Evolutionary conservation across 169 alveolate genomes (phyloP).

Genomic region (Eimeria necatrix): DNA sequence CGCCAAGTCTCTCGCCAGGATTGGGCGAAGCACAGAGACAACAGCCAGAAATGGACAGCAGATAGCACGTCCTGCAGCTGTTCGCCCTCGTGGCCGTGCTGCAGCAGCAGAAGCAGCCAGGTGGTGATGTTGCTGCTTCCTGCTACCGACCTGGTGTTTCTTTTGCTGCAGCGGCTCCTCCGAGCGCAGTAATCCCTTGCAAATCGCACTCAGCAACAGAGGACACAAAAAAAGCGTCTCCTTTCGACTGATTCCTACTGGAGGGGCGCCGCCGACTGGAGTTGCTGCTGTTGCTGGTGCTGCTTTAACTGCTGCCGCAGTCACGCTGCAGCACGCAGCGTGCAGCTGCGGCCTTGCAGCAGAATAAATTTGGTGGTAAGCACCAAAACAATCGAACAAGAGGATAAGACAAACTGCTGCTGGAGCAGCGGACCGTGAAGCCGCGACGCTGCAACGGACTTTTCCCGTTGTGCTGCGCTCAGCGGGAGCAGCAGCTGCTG

Average conservation of each 20-base stretch:
- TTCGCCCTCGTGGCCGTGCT: too few relatives aligned
- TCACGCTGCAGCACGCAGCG: conserved; percentile 43
- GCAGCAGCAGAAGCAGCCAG: too few relatives aligned
- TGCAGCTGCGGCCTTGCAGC: conserved; percentile 46
- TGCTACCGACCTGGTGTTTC: too few relatives aligned
- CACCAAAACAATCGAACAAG: not conserved
- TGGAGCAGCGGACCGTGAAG: conserved; percentile 11
- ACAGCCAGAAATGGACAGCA: not conserved
- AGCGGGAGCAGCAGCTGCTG: conserved; percentile 33
- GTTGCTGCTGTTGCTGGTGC: conserved; percentile 38
- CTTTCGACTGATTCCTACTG: not conserved
- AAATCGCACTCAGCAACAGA: too few relatives aligned
- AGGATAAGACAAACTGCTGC: not conserved
- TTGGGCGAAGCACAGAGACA: not conserved
- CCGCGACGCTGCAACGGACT: not conserved
- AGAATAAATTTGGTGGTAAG: not conserved
- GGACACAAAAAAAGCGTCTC: not conserved
- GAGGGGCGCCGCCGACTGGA: conserved; percentile 45
- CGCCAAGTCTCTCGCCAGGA: not conserved
- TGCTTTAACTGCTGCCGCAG: conserved; percentile 41
- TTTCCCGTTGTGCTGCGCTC: not conserved
- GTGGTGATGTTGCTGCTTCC: too few relatives aligned
- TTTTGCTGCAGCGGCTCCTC: too few relatives aligned
- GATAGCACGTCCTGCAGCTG: too few relatives aligned
- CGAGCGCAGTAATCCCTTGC: too few relatives aligned